These are phyloP conservation scores for Wickerhamiella parazyma DNA, from an alignment of 805 yeast species.

Conservation along the genomic window DNA sequence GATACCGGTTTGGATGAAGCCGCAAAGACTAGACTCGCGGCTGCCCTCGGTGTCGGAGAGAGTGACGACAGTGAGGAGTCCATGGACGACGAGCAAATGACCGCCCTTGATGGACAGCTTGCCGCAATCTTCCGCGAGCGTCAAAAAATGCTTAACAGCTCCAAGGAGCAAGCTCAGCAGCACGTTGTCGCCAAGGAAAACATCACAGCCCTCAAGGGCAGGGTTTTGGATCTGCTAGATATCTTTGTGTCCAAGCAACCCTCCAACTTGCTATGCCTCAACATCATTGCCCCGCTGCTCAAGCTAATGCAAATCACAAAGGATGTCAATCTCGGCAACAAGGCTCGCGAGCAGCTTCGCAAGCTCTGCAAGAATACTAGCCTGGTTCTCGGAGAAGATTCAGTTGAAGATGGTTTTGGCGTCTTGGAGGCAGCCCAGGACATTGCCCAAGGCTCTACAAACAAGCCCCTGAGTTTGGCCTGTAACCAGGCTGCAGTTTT, in stretches of 20 bases:
- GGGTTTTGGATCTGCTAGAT: conserved; percentile 68
- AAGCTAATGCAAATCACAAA: conserved; percentile 50
- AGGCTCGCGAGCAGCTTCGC: conserved; percentile 60
- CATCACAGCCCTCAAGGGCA: conserved; percentile 62
- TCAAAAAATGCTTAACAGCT: conserved; percentile 43
- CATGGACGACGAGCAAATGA: conserved; percentile 94
- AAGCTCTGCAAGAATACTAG: conserved; percentile 18
- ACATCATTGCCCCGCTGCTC: conserved; percentile 43
- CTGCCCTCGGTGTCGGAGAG: conserved; percentile 16
- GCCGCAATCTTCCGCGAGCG: conserved; percentile 77
- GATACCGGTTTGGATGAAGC: conserved; percentile 16
- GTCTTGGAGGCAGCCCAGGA: conserved; percentile 26
- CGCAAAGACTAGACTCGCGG: conserved; percentile 18
- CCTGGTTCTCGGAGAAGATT: conserved; percentile 8
- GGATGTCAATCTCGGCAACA: conserved; percentile 57
- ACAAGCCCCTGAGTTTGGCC: conserved; percentile 40
- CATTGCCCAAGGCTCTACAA: conserved; percentile 31
- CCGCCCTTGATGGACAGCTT: conserved; percentile 77
- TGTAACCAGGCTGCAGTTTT: conserved; percentile 56
- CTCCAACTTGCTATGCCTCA: conserved; percentile 22
- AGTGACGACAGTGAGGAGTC: conserved; percentile 49
- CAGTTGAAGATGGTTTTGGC: conserved; percentile 17
- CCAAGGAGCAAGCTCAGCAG: conserved; percentile 47
- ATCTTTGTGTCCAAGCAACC: conserved; percentile 39
- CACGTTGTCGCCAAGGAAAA: conserved; percentile 68